Evolutionary conservation across 805 yeast genomes (phyloP), one percentile per base, ranked within the genome.

Genomic region (Myxozyma nipponensis): DNA sequence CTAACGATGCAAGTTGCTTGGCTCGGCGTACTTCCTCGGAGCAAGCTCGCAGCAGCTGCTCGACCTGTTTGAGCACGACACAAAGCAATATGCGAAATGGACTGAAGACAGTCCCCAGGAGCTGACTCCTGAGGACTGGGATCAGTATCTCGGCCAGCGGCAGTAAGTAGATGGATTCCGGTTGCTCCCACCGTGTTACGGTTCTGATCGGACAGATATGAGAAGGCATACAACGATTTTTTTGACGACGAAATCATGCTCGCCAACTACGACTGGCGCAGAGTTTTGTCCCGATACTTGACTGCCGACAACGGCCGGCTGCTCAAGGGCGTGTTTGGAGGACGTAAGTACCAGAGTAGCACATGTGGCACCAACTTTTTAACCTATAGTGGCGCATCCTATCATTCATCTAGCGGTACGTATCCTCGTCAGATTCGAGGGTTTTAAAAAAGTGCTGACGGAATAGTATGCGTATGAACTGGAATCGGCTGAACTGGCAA

Each of bases 81-180:
- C 61, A 13, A 41, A 49, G 24, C 17, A 52, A 2, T 57, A 66
- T 28, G 61, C 48, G 9, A 52, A 36, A 5, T 70, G 74, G 73
- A 62, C 67, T n/a, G 72, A 69, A 34, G 73, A 69, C 43, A 60
- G 62, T 37, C 72, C 74, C 0, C 59, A 61, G 13, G 75, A 66
- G 32, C 69, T 71, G 21, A 67, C 71, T 0, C 63, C 59, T 39
- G 64, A 61, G 32, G 69, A 69, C 22, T 62, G 72, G 56, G 46
- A 50, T 15, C 61, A 62, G 19, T 63, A 58, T 34, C 54, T 57
- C 24, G 72, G 72, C n/a, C 48, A 67, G 15, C 48, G 47, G 47
- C 46, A 49, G 44, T 66, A 26, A 26, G 50, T 32, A 25, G 10
- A 10, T 39, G 10, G 32, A 7, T 19, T 19, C n/a, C n/a, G n/a